Evolutionary conservation across 768 basidiomycete genomes (phyloP).

Genomic region (Sistotremastrum suecicum): DNA sequence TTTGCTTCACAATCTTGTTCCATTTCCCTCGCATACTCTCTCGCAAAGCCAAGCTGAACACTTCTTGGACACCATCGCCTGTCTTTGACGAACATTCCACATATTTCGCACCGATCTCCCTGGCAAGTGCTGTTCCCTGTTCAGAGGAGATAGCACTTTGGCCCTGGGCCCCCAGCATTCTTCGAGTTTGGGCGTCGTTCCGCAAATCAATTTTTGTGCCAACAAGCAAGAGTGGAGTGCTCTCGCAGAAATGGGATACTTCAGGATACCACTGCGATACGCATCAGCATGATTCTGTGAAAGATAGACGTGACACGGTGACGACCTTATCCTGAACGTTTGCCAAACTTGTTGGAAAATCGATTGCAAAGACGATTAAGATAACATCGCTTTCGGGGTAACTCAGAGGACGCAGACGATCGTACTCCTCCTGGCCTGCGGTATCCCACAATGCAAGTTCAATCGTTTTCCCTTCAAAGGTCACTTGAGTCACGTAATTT

Average conservation of each 20-base stretch:
- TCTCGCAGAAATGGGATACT: constrained; percentile 84
- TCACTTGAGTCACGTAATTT: constrained; percentile 81
- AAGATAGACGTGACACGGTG: constrained; percentile 1
- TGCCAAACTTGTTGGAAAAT: constrained; percentile 80
- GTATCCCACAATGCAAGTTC: constrained; percentile 99
- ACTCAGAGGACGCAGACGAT: constrained; percentile 71
- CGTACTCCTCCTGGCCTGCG: constrained; percentile 95
- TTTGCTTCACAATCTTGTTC: constrained; percentile 56
- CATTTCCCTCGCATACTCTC: constrained; percentile 78
- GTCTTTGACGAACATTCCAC: constrained; percentile 90
- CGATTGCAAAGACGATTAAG: constrained; percentile 87
- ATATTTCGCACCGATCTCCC: constrained; percentile 88
- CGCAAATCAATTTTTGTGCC: constrained; percentile 91
- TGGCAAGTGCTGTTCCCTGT: constrained; percentile 75
- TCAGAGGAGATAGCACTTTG: constrained; percentile 66
- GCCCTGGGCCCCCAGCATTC: constrained; percentile 85
- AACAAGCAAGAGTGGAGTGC: constrained; percentile 80
- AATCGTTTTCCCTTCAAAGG: constrained; percentile 77
- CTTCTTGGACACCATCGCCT: constrained; percentile 81
- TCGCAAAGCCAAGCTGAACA: constrained; percentile 77
- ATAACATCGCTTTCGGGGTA: constrained; percentile 87
- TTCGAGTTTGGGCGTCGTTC: constrained; percentile 68
- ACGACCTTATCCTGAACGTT: constrained; percentile 85
- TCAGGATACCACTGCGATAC: constrained; percentile 74
- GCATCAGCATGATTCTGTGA: background rate